Conservation (phyloP, 2,329 filamentous ascomycete species). For the Colletotrichum cereale region DNA sequence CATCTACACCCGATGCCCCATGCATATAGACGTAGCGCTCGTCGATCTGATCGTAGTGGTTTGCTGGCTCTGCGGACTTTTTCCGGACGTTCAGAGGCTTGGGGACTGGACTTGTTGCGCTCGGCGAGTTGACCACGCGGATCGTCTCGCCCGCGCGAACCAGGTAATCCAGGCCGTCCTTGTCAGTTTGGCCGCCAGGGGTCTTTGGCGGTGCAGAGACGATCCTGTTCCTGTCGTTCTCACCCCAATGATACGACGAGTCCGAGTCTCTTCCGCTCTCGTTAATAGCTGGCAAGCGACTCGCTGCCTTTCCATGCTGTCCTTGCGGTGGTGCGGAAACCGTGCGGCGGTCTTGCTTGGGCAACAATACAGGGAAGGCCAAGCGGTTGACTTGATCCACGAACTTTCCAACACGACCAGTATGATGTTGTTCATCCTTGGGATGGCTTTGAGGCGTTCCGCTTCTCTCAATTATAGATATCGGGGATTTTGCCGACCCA, state of each 20-base stretch:
- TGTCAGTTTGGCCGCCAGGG: conserved; percentile 45
- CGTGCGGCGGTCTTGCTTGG: conserved; percentile 58
- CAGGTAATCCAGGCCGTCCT: conserved; percentile 58
- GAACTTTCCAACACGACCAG: conserved; percentile 38
- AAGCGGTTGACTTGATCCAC: conserved; percentile 42
- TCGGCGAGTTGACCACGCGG: conserved; percentile 66
- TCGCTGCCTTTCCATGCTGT: conserved; percentile 53
- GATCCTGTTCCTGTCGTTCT: conserved; percentile 54
- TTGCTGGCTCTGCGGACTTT: conserved; percentile 44
- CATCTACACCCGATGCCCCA: conserved; percentile 41
- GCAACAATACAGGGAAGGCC: conserved; percentile 49
- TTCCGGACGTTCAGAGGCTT: conserved; percentile 58
- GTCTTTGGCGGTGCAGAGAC: conserved; percentile 59
- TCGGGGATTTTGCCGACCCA: conserved; percentile 10
- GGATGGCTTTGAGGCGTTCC: neutral
- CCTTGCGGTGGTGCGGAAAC: conserved; percentile 65
- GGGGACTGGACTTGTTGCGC: conserved; percentile 51
- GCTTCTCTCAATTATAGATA: neutral
- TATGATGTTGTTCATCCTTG: conserved; percentile 26
- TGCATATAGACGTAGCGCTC: conserved; percentile 47
- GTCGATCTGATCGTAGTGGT: neutral
- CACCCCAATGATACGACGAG: conserved; percentile 26
- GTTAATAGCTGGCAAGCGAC: conserved; percentile 62
- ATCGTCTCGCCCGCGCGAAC: conserved; percentile 64
- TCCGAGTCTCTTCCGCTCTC: conserved; percentile 52